Base-by-base conservation (phyloP, 208 protist species). In the Trypanosoma conorhini region DNA sequence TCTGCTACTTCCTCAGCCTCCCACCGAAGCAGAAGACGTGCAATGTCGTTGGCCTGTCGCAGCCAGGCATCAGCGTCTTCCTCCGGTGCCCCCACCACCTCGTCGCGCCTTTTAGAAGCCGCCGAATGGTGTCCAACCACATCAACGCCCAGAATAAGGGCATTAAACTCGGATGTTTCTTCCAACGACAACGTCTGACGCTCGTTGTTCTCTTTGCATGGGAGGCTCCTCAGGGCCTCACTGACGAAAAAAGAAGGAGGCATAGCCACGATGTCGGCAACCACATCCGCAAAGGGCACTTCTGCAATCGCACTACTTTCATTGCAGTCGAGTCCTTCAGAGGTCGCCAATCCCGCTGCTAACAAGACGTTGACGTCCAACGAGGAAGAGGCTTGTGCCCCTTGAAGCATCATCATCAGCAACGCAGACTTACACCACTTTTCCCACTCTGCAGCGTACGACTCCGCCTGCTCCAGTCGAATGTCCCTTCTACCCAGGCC, bases 401-500 rank as follows among this genome's bases (percentile, higher is more conserved):
- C 12, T 4, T 1, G 5, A 15, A 22, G 1, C 0, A 33, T 15
- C 15, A 12, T 38, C 9, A 55, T 44, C 24, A 51, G 10, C 31
- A 61, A n/a, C 44, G 54, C 55, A 26, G 1, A 9, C 55, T 9
- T 70, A 12, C 40, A 54, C 38, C 30, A 62, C 33, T 42, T 26
- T 26, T 56, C 55, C 7, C 28, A 13, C 5, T 0, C 12, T 24
- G 5, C 52, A 26, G n/a, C 35, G 52, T 38, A 62, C 31, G 44
- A 17, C 26, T 70, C 55, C 5, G 46, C 5, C 15, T 72, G 30
- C 0, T 3, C 26, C 13, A 72, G 42, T 59, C 64, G 50, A 28
- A 65, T 65, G 50, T 72, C 67, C 12, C 33, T 65, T 24, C 67
- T 5, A 58, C 28, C 46, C 30, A 72, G 48, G 24, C 58, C 58